Base-by-base conservation (phyloP, 495 filamentous ascomycete genomes). In the Glutinoglossum americanum region DNA sequence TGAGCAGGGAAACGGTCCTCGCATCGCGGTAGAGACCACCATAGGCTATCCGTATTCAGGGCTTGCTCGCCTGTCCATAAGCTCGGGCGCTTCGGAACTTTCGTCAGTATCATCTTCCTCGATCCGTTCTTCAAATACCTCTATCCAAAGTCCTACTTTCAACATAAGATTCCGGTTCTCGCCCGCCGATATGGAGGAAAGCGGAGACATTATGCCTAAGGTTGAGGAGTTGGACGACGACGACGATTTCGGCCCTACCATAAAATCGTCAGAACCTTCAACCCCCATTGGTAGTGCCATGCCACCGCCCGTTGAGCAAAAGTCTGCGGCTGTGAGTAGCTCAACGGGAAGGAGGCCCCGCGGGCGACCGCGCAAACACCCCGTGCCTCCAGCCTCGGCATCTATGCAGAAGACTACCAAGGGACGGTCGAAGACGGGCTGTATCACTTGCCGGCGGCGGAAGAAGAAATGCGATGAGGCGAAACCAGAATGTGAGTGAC, bases 391-490 rank as follows among this genome's bases (percentile, higher is more conserved):
- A 33, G 71, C 77, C 7, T 73, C 79, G 21, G 62, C 68, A 17
- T 71, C 73, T 54, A 77, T 73, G 67, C 49, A 27, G 15, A 92
- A 92, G 62, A 67, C 84, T 57, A 80, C 86, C 51, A 92, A 93
- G 63, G 85, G 84, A n/a, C 76, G 89, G 21, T 93, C 87, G 59
- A 95, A 95, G 73, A 94, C 89, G 3, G 89, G 89, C 0, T 95
- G 89, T 69, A 83, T 92, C 58, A 95, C 89, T 53, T 96, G 89
- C 72, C 78, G 89, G 57, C 83, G 84, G 64, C 75, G 89, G 32
- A 94, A 94, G 73, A 96, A 94, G 83, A 96, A 96, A 72, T 96
- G 89, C 70, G 89, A 94, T 66, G 89, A 96, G 72, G 80, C 82
- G n/a, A 93, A 89, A 64, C 89, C 89, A 57, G 73, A 78, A 63